A percentile compares a stretch with the other conserved stretches of the same genome.
phyloP scores from a whole-genome alignment of 2,329 filamentous ascomycete species.

The Pezicula neosporulosa region DNA sequence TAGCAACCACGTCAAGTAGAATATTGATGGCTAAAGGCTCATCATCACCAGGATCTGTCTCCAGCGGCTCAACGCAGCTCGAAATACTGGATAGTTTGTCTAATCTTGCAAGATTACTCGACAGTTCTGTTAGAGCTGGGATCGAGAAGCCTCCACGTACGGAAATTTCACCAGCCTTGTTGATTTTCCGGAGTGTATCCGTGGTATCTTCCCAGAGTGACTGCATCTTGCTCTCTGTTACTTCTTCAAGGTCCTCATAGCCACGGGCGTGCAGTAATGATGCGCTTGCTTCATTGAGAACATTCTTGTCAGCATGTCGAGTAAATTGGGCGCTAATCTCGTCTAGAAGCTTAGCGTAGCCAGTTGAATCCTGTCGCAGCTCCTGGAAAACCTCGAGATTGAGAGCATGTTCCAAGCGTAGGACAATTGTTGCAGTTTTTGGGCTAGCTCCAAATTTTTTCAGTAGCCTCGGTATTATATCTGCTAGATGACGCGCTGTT shows the following conservation, averaged over 20 bases:
- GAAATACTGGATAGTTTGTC: slow-evolving; percentile 77
- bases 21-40: slow-evolving; percentile 59
- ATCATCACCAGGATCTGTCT: slow-evolving; percentile 50
- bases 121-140: slow-evolving; percentile 64
- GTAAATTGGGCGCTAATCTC: slow-evolving; percentile 93
- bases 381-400: slow-evolving; percentile 87
- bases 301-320: slow-evolving; percentile 82
- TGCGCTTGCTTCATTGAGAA: slow-evolving; percentile 78
- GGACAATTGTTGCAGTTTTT: slow-evolving; percentile 78
- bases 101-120: slow-evolving; percentile 73
- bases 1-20: slow-evolving; percentile 68
- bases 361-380: slow-evolving; percentile 78
- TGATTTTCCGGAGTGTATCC: slow-evolving; percentile 58
- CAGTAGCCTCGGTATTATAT: slow-evolving; percentile 77
- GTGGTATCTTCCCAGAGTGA: slow-evolving; percentile 83
- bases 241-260: slow-evolving; percentile 84
- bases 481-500: slow-evolving; percentile 72
- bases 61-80: slow-evolving; percentile 73
- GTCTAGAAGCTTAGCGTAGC: slow-evolving; percentile 77
- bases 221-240: slow-evolving; percentile 76
- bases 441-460: slow-evolving; percentile 93
- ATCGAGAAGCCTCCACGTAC: slow-evolving; percentile 65
- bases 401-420: slow-evolving; percentile 81
- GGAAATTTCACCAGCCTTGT: slow-evolving; percentile 70
- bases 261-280: slow-evolving; percentile 82